Conservation (phyloP, 768 basidiomycete genomes). For the Suillus bovinus region DNA sequence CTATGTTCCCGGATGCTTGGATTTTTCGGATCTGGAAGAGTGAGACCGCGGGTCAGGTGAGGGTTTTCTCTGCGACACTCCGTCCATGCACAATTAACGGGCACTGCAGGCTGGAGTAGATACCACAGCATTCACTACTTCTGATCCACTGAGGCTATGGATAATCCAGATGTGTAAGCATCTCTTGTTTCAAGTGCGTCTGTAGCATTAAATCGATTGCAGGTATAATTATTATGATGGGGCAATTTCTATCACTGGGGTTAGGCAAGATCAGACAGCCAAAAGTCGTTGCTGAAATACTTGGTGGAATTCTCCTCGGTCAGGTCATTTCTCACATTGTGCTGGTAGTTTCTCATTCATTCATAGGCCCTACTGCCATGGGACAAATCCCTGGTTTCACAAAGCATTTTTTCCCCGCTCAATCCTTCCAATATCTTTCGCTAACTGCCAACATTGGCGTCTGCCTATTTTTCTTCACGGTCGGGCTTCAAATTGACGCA, state of each 20-base stretch:
- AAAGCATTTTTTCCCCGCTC: slow-evolving; percentile 75
- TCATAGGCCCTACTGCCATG: slow-evolving; percentile 48
- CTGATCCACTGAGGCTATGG: slow-evolving; percentile 76
- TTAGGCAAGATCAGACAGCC: slow-evolving; percentile 84
- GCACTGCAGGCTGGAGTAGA: slow-evolving; percentile 68
- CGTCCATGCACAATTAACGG: background rate
- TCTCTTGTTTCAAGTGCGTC: background rate
- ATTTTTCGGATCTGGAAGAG: background rate
- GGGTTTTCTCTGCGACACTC: background rate
- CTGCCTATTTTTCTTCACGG: slow-evolving; percentile 87
- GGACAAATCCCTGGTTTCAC: slow-evolving; percentile 93
- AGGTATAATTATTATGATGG: slow-evolving; percentile 84
- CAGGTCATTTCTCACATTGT: slow-evolving; percentile 14
- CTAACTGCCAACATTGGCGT: slow-evolving; percentile 90
- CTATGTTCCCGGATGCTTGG: background rate
- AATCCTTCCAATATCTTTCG: slow-evolving; percentile 72
- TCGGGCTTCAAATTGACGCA: slow-evolving; percentile 91
- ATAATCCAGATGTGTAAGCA: slow-evolving; percentile 73
- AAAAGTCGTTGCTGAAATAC: slow-evolving; percentile 78
- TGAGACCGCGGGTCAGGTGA: background rate
- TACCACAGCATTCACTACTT: slow-evolving; percentile 61
- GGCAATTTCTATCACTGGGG: slow-evolving; percentile 68
- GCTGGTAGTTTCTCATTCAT: slow-evolving; percentile 39
- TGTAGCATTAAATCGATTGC: background rate
- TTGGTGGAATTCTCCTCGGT: slow-evolving; percentile 88